A percentile compares a stretch with the other conserved stretches of the same genome.
Conservation (phyloP, 2,329 filamentous ascomycete species). For the Paecilomyces dactylethromorphus region DNA sequence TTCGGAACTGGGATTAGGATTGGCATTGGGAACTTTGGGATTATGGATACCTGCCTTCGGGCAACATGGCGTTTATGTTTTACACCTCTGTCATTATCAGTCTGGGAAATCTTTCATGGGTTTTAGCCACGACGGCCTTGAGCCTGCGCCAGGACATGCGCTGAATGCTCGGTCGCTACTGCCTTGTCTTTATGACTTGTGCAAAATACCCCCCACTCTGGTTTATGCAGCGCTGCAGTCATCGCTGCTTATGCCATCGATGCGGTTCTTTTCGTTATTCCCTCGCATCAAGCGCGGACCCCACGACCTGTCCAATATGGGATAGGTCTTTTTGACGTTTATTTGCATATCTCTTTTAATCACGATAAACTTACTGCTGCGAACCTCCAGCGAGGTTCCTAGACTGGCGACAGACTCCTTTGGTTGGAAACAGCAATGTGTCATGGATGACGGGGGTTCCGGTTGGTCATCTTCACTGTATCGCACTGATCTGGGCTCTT, state of each 20-base stretch:
- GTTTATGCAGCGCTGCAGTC: conserved; percentile 1
- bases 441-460: neutral
- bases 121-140: conserved; percentile 6
- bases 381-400: neutral
- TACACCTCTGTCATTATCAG: conserved; percentile 2
- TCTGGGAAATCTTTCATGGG: conserved; percentile 4
- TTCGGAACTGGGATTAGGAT: conserved; percentile 1
- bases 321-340: conserved; percentile 3
- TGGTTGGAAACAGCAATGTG: conserved; percentile 1
- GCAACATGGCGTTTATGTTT: conserved; percentile 7
- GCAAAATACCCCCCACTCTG: conserved; percentile 1
- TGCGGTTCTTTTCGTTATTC: neutral
- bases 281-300: neutral
- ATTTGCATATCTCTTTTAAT: conserved; percentile 2
- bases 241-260: neutral
- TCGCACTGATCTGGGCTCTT: conserved; percentile 19
- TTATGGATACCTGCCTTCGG: conserved; percentile 10
- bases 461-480: conserved; percentile 31
- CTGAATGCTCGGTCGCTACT: conserved; percentile 10
- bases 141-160: conserved; percentile 10
- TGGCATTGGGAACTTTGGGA: conserved; percentile 5
- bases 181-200: conserved; percentile 2
- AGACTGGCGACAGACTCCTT: conserved; percentile 1
- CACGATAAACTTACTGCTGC: neutral
- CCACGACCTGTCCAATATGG: neutral